Base-by-base conservation (phyloP, 169 alveolate species). In the Eimeria necatrix region DNA sequence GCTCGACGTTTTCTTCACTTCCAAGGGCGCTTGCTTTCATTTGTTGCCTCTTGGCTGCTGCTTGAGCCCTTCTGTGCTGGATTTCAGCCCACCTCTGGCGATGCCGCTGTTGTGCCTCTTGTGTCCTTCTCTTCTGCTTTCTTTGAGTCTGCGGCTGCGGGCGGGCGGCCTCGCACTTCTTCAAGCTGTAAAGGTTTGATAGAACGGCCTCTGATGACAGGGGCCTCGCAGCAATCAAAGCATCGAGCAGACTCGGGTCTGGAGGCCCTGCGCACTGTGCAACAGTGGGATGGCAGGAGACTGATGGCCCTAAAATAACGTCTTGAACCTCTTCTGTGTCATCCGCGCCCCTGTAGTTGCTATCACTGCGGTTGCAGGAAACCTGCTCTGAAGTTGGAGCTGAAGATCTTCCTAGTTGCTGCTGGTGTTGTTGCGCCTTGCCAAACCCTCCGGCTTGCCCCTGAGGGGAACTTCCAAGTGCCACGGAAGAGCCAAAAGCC, bases 171-270 rank as follows among this genome's bases (percentile, higher is more conserved):
- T 84, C 91, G 41, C 71, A 84, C 46, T 84, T 84, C 78, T 84
- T 84, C 20, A 84, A 60, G 91, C 91, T 84, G 80, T 84, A 84
- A 26, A 84, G 70, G 59, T 84, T 84, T 5, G 78, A 53, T 20
- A 84, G 71, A 4, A 84, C 91, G 16, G 91, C 73, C 49, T 84
- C 91, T 2, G 91, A 84, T 14, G 91, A 84, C 3, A 84, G 91
- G 60, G 91, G 91, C 78, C 91, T 53, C 60, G 91, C 91, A 18
- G 91, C 91, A 14, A 84, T 84, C 91, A 84, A 20, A 26, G 91
- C 91, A 14, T 84, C 91, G 22, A 84, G 53, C n/a, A 84, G n/a
- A 20, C 91, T 84, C 22, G 91, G 49, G 73, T 84, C 91, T 7
- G 91, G 78, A 68, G 78, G 49, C 76, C 71, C 89, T 48, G 16